A percentile compares a stretch with the other conserved stretches of the same genome.
phyloP scores from a whole-genome alignment of 1,284 basidiomycete species.

The Amylostereum areolatum region DNA sequence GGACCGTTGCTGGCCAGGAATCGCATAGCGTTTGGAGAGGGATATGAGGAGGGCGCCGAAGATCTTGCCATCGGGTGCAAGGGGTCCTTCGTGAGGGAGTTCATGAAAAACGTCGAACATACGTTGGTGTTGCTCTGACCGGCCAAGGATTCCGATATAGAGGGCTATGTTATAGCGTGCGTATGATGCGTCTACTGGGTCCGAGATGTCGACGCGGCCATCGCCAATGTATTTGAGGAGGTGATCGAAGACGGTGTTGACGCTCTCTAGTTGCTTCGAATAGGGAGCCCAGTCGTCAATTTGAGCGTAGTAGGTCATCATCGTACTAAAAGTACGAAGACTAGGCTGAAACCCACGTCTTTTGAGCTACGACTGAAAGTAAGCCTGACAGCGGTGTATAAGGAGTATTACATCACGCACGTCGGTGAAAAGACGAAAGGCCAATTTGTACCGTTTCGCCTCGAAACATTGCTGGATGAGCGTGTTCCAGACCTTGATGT shows the following conservation, averaged over 20 bases:
- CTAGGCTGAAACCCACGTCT: conserved; percentile 66
- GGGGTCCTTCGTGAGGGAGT: conserved; percentile 49
- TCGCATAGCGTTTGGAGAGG: conserved; percentile 27
- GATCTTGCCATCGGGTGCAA: conserved; percentile 48
- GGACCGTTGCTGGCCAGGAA: conserved; percentile 1
- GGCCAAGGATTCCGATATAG: conserved; percentile 62
- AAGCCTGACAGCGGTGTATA: not conserved
- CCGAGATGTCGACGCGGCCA: not conserved
- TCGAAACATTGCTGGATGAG: conserved; percentile 58
- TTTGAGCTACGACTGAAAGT: conserved; percentile 56
- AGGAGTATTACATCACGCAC: conserved; percentile 36
- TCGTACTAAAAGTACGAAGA: conserved; percentile 55
- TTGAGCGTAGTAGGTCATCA: conserved; percentile 53
- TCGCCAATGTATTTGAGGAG: conserved; percentile 40
- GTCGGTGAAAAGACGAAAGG: conserved; percentile 58
- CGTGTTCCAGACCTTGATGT: conserved; percentile 68
- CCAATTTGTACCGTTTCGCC: conserved; percentile 46
- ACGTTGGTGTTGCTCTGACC: conserved; percentile 48
- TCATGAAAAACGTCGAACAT: conserved; percentile 70
- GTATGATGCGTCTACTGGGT: not conserved
- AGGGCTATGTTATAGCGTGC: conserved; percentile 36
- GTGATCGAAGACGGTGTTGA: conserved; percentile 50
- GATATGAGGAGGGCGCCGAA: conserved; percentile 60
- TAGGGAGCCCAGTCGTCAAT: conserved; percentile 53
- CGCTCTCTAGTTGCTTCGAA: conserved; percentile 53